These are phyloP conservation scores for Vigna reflexopilosa DNA, from an alignment of 306 rosid genomes.

Conservation along the genomic window DNA sequence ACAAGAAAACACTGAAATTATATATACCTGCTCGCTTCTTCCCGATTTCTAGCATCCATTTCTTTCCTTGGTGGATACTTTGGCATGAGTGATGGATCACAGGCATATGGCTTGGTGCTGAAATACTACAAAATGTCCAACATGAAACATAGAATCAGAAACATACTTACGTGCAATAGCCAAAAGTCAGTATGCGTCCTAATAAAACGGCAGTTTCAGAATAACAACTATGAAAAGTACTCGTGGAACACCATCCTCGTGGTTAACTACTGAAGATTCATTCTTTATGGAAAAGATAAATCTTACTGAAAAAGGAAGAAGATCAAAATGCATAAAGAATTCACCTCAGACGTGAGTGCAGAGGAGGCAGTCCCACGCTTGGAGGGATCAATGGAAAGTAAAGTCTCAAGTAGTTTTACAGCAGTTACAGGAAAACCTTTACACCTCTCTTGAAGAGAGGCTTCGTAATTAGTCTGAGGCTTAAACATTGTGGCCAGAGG, in stretches of 20 bases:
- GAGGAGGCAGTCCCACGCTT: conserved; percentile 95
- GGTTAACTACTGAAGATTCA: conserved; percentile 15
- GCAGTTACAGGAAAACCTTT: conserved; percentile 69
- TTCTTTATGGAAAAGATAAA: neutral
- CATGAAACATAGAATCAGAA: conserved; percentile 41
- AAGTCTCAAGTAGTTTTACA: conserved; percentile 65
- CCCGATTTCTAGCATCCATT: conserved; percentile 78
- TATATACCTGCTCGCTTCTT: conserved; percentile 63
- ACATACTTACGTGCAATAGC: neutral
- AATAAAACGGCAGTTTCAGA: conserved; percentile 14
- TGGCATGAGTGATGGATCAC: conserved; percentile 81
- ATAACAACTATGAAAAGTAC: neutral
- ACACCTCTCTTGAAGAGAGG: conserved; percentile 74
- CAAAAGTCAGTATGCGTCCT: conserved; percentile 1
- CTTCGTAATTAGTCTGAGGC: conserved; percentile 77
- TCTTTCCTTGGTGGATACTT: conserved; percentile 96
- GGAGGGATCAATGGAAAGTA: conserved; percentile 76
- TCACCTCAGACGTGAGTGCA: conserved; percentile 89
- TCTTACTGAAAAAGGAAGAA: conserved; percentile 6
- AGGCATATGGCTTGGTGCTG: conserved; percentile 79
- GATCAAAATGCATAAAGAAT: conserved; percentile 9
- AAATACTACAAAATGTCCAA: conserved; percentile 68
- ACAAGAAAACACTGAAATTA: conserved; percentile 3
- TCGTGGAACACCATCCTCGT: neutral
- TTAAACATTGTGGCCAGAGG: conserved; percentile 94